A percentile compares a stretch with the other conserved stretches of the same genome.
Evolutionary conservation across 768 basidiomycete species (phyloP).

Genomic region (Lactarius tabidus): DNA sequence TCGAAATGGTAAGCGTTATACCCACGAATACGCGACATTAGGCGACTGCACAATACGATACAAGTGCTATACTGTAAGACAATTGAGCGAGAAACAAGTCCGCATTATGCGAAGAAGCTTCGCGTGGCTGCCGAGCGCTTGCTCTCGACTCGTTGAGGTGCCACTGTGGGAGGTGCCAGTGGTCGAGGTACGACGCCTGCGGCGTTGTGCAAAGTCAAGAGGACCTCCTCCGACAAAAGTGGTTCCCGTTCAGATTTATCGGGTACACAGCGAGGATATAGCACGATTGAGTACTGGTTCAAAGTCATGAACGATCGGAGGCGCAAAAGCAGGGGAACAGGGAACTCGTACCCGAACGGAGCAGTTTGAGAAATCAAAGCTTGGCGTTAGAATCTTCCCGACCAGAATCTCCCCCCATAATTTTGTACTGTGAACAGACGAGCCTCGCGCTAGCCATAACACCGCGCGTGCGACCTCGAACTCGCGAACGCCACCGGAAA

Average conservation of each 20-base stretch:
- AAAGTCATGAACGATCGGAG: background rate
- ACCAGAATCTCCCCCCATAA: slow-evolving; percentile 17
- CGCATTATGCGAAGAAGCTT: slow-evolving; percentile 2
- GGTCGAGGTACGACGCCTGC: slow-evolving; percentile 3
- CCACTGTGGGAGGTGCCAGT: background rate
- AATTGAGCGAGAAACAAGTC: background rate
- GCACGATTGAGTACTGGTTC: slow-evolving; percentile 15
- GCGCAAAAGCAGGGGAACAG: background rate
- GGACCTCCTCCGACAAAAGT: slow-evolving; percentile 26
- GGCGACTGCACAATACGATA: background rate
- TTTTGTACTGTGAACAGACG: background rate
- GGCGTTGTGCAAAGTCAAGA: slow-evolving; percentile 26
- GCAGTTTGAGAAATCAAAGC: slow-evolving; percentile 18
- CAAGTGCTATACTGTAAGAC: background rate
- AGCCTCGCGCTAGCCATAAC: slow-evolving; percentile 13
- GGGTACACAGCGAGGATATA: slow-evolving; percentile 3
- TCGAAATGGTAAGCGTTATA: background rate
- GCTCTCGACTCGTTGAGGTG: background rate
- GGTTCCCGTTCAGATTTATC: slow-evolving; percentile 6
- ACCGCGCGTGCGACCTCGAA: slow-evolving; percentile 10
- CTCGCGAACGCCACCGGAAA: slow-evolving; percentile 1
- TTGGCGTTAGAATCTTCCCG: slow-evolving; percentile 6
- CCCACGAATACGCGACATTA: background rate
- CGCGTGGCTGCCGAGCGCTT: background rate
- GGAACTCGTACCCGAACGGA: slow-evolving; percentile 3